Evolutionary conservation across 495 filamentous ascomycete genomes (phyloP).

Genomic region (Tetracladium marchalianum): DNA sequence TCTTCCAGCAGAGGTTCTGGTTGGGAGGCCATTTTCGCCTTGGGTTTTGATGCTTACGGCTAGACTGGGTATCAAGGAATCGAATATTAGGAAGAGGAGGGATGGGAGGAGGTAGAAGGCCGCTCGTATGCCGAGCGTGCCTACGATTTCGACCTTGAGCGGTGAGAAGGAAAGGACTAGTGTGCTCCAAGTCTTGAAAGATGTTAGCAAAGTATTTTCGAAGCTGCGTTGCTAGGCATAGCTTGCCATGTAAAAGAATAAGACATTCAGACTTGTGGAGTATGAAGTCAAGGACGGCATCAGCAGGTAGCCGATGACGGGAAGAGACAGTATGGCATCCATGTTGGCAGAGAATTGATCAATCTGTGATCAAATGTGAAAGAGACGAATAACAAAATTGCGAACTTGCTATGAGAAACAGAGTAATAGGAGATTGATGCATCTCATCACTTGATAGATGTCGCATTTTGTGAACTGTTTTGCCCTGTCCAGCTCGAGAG

Average conservation of each 20-base stretch:
- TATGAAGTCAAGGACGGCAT: constrained; percentile 45
- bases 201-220: constrained; percentile 9
- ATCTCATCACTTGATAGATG: too few relatives aligned
- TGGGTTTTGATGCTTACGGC: constrained; percentile 59
- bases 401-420: too few relatives aligned
- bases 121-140: constrained; percentile 54
- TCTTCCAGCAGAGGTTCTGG: constrained; percentile 32
- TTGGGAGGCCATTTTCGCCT: constrained; percentile 53
- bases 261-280: constrained; percentile 69
- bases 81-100: constrained; percentile 62
- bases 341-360: too few relatives aligned
- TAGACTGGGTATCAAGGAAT: constrained; percentile 56
- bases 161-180: constrained; percentile 68
- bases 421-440: too few relatives aligned
- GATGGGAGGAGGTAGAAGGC: constrained; percentile 69
- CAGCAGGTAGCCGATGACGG: constrained; percentile 55
- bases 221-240: background rate
- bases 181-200: constrained; percentile 61
- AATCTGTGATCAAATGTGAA: too few relatives aligned
- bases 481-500: too few relatives aligned
- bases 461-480: too few relatives aligned
- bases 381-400: too few relatives aligned
- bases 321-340: constrained; percentile 59
- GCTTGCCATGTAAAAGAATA: constrained; percentile 71
- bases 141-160: constrained; percentile 65